A percentile compares a stretch with the other conserved stretches of the same genome.
These are phyloP conservation scores for Glebionis coronaria DNA, from an alignment of 129 eudicot genomes.

Conservation along the genomic window DNA sequence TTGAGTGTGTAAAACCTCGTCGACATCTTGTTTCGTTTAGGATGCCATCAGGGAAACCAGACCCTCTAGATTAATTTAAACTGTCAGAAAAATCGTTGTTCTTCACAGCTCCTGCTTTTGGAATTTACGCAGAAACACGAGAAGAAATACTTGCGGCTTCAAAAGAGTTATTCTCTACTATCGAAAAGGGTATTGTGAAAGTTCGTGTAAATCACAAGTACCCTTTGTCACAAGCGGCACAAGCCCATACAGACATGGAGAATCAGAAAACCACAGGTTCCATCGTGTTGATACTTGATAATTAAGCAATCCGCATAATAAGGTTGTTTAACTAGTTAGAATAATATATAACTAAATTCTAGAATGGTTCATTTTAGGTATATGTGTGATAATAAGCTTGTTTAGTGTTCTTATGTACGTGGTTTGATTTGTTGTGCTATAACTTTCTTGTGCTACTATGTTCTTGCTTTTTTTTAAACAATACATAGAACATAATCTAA, in stretches of 20 bases:
- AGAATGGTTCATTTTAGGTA: too few species aligned
- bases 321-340: too few species aligned
- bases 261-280: slow-evolving; percentile 51
- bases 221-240: slow-evolving; percentile 54
- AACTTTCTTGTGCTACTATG: too few species aligned
- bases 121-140: slow-evolving; percentile 36
- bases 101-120: slow-evolving; percentile 43
- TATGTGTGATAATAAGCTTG: too few species aligned
- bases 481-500: too few species aligned
- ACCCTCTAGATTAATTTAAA: slow-evolving; percentile 39
- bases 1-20: slow-evolving; percentile 49
- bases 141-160: slow-evolving; percentile 48
- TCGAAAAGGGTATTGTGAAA: slow-evolving; percentile 39
- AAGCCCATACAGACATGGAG: slow-evolving; percentile 61
- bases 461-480: too few species aligned
- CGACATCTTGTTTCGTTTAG: slow-evolving; percentile 56
- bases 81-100: slow-evolving; percentile 38
- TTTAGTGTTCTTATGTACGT: too few species aligned
- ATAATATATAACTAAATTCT: too few species aligned
- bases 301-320: not conserved
- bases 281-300: slow-evolving; percentile 48
- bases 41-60: slow-evolving; percentile 51
- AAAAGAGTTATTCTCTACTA: slow-evolving; percentile 42
- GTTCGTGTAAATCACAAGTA: slow-evolving; percentile 56
- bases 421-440: too few species aligned